Percentiles rank a stretch among this genome's conserved stretches.
These are phyloP conservation scores for Medicago ruthenica DNA, from an alignment of 306 rosid genomes.

Conservation along the genomic window DNA sequence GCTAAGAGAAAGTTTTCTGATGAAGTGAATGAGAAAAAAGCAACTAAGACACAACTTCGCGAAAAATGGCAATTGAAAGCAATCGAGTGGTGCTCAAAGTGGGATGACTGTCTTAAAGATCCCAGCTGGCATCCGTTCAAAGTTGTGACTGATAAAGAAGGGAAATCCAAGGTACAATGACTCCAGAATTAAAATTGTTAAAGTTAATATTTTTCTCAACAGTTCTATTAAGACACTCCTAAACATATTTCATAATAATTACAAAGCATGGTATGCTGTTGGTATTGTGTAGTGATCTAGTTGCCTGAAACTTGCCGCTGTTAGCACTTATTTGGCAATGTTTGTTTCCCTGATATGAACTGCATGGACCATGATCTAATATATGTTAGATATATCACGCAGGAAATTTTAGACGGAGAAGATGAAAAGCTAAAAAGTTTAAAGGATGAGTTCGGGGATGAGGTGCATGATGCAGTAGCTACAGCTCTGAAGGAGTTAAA, in stretches of 20 bases:
- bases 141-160: conserved; percentile 43
- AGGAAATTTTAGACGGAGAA: conserved; percentile 63
- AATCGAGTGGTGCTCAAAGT: conserved; percentile 46
- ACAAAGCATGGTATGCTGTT: neutral
- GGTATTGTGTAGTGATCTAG: neutral
- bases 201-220: no score
- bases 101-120: conserved; percentile 67
- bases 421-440: conserved; percentile 65
- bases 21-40: conserved; percentile 52
- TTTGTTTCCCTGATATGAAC: neutral
- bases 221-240: no score
- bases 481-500: conserved; percentile 69
- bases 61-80: conserved; percentile 53
- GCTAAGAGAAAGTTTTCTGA: conserved; percentile 44
- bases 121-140: conserved; percentile 79
- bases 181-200: neutral
- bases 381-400: conserved; percentile 31
- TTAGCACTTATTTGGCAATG: neutral
- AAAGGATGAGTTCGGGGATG: conserved; percentile 64
- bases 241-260: no score
- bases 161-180: conserved; percentile 38
- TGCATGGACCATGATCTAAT: conserved; percentile 17
- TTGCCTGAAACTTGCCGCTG: no score
- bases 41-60: neutral
- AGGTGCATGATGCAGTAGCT: conserved; percentile 55